Conservation (phyloP, 2,329 filamentous ascomycete species). For the Penicillium italicum region DNA sequence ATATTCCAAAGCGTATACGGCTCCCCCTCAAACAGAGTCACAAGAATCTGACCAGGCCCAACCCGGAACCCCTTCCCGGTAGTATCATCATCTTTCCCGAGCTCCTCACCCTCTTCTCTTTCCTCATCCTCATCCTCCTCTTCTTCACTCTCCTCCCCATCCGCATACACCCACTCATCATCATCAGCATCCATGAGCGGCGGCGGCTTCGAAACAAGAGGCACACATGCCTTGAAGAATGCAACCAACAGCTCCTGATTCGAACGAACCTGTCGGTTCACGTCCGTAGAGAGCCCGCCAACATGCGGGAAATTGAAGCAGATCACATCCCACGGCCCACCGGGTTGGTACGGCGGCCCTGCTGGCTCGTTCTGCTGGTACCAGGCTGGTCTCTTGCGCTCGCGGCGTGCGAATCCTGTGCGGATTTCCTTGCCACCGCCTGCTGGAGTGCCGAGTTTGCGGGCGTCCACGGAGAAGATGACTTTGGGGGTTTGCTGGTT, state of each 20-base stretch:
- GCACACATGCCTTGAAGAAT: constrained; percentile 47
- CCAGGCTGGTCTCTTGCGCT: constrained; percentile 32
- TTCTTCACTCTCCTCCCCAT: constrained; percentile 17
- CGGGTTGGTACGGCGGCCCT: constrained; percentile 7
- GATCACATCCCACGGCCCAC: constrained; percentile 65
- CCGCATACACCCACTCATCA: constrained; percentile 25
- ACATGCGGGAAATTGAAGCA: constrained; percentile 98
- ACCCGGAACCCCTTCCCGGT: constrained; percentile 23
- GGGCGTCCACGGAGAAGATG: constrained; percentile 44
- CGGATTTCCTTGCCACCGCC: constrained; percentile 45
- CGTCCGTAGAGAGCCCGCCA: constrained; percentile 84
- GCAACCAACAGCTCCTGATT: constrained; percentile 65
- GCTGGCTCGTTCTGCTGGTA: constrained; percentile 13
- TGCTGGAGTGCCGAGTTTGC: constrained; percentile 37
- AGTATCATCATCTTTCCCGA: constrained; percentile 11
- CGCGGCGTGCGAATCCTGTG: constrained; percentile 35
- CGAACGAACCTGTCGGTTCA: constrained; percentile 87
- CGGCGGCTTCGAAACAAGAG: constrained; percentile 36
- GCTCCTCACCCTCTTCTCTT: constrained; percentile 11
- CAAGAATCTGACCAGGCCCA: constrained; percentile 59
- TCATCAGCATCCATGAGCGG: constrained; percentile 19
- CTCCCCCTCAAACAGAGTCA: constrained; percentile 88
- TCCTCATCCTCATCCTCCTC: constrained; percentile 18
- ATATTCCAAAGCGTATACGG: constrained; percentile 97
- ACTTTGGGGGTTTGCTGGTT: constrained; percentile 26